Percentiles rank a stretch among this genome's conserved stretches.
Conservation (phyloP, 2,329 filamentous ascomycete genomes). For the Ophiostoma triangulosporum region DNA sequence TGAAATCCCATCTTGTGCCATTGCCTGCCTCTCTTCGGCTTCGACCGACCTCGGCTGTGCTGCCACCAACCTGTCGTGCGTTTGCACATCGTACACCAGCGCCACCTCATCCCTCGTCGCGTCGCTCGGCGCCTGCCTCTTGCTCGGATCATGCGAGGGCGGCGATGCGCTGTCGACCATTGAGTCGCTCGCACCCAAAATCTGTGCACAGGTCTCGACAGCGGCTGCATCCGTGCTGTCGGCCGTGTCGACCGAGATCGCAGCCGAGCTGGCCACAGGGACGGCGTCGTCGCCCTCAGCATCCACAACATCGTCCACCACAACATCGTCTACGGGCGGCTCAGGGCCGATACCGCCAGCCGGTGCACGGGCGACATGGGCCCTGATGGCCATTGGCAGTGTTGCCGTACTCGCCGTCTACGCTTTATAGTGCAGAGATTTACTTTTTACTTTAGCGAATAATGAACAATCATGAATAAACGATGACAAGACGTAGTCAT, state of each 20-base stretch:
- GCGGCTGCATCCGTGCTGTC: slow-evolving; percentile 7
- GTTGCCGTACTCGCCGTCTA: slow-evolving; percentile 10
- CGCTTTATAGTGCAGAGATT: slow-evolving; percentile 6
- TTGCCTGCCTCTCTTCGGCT: slow-evolving; percentile 15
- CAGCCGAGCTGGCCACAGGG: slow-evolving; percentile 3
- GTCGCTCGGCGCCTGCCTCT: slow-evolving; percentile 14
- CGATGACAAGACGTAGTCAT: no score
- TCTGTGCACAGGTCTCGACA: slow-evolving; percentile 11
- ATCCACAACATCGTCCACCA: neutral
- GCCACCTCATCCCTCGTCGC: slow-evolving; percentile 9
- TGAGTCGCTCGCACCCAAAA: slow-evolving; percentile 5
- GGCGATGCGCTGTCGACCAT: slow-evolving; percentile 3
- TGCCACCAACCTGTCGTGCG: slow-evolving; percentile 16
- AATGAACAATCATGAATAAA: no score
- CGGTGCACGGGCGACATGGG: slow-evolving; percentile 5
- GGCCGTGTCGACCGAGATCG: slow-evolving; percentile 8
- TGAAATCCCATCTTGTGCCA: slow-evolving; percentile 17
- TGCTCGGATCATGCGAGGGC: slow-evolving; percentile 6
- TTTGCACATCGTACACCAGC: slow-evolving; percentile 12
- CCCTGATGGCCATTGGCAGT: slow-evolving; percentile 9
- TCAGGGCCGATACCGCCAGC: slow-evolving; percentile 3
- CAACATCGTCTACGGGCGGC: slow-evolving; percentile 1
- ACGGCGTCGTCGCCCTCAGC: neutral
- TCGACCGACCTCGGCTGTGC: slow-evolving; percentile 14
- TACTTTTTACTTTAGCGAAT: no score